Percentiles rank a stretch among this genome's conserved stretches.
phyloP scores from a whole-genome alignment of 2,329 filamentous ascomycete species.

The Raffaelea arxii region DNA sequence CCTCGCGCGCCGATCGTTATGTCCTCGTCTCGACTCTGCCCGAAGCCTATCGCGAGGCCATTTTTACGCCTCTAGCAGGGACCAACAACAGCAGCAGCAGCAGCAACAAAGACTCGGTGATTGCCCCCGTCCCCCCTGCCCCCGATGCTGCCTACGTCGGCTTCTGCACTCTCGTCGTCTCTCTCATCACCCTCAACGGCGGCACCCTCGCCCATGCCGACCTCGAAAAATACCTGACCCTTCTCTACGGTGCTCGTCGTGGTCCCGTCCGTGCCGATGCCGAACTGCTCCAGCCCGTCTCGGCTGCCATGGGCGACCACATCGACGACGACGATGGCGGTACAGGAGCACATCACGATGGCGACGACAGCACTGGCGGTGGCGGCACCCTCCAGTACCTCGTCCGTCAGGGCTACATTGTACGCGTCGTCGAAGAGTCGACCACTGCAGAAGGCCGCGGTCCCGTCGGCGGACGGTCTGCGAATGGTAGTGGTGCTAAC shows the following conservation, averaged over 20 bases:
- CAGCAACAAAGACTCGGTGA: constrained; percentile 44
- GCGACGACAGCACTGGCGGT: neutral
- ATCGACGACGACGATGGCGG: constrained; percentile 12
- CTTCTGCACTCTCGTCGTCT: constrained; percentile 70
- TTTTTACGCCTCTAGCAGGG: constrained; percentile 6
- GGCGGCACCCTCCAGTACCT: constrained; percentile 37
- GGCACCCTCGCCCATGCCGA: constrained; percentile 68
- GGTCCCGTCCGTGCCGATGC: constrained; percentile 34
- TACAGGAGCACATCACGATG: neutral
- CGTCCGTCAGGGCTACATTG: constrained; percentile 73
- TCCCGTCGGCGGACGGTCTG: constrained; percentile 1
- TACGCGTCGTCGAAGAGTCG: constrained; percentile 66
- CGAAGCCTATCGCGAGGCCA: constrained; percentile 46
- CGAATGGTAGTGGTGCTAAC: neutral
- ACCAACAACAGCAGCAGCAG: constrained; percentile 43
- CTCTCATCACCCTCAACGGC: constrained; percentile 66
- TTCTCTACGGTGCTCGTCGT: constrained; percentile 23
- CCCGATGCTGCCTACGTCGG: constrained; percentile 73
- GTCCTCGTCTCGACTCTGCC: constrained; percentile 69
- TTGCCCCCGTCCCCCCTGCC: constrained; percentile 45
- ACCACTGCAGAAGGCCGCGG: constrained; percentile 36
- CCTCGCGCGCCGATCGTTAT: constrained; percentile 52
- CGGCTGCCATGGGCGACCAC: constrained; percentile 11
- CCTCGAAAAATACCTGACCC: constrained; percentile 52
- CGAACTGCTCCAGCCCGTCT: constrained; percentile 52